Conservation (phyloP, 2,329 filamentous ascomycete genomes). For the Colletotrichum siamense region DNA sequence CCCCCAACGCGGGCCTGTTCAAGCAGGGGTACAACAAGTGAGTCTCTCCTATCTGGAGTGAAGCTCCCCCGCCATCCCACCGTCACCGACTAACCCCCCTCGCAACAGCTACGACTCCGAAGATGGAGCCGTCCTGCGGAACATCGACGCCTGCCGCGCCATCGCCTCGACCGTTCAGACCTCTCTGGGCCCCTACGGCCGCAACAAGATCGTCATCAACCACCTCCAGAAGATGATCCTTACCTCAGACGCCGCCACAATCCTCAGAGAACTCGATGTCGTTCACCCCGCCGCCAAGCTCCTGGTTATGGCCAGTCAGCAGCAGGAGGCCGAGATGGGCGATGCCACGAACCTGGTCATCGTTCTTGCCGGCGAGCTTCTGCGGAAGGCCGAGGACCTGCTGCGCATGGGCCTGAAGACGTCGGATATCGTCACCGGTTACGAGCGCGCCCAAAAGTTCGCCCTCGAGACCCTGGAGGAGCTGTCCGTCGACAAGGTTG, state of each 20-base stretch:
- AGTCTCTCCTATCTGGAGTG: constrained; percentile 34
- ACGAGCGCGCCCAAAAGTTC: constrained; percentile 92
- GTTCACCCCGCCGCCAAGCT: constrained; percentile 98
- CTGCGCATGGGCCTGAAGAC: constrained; percentile 97
- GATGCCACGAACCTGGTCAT: constrained; percentile 99
- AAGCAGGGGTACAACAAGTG: constrained; percentile 97
- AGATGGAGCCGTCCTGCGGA: constrained; percentile 97
- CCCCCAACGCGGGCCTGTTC: constrained; percentile 92
- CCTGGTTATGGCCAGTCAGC: constrained; percentile 97
- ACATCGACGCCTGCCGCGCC: constrained; percentile 97
- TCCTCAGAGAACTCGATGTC: constrained; percentile 95
- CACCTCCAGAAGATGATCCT: constrained; percentile 99
- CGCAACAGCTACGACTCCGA: constrained; percentile 88
- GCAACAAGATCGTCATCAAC: constrained; percentile 99
- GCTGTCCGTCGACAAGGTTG: constrained; percentile 88
- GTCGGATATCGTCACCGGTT: constrained; percentile 95
- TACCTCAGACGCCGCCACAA: constrained; percentile 96
- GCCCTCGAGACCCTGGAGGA: constrained; percentile 87
- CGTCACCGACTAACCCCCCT: constrained; percentile 35
- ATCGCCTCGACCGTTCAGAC: constrained; percentile 97
- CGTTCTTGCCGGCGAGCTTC: constrained; percentile 89
- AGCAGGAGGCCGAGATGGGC: constrained; percentile 99
- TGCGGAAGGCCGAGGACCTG: constrained; percentile 97
- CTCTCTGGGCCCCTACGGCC: constrained; percentile 93
- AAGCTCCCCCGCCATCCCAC: constrained; percentile 22